Conservation (phyloP, 345 rosid genomes). For the Triadica sebifera region DNA sequence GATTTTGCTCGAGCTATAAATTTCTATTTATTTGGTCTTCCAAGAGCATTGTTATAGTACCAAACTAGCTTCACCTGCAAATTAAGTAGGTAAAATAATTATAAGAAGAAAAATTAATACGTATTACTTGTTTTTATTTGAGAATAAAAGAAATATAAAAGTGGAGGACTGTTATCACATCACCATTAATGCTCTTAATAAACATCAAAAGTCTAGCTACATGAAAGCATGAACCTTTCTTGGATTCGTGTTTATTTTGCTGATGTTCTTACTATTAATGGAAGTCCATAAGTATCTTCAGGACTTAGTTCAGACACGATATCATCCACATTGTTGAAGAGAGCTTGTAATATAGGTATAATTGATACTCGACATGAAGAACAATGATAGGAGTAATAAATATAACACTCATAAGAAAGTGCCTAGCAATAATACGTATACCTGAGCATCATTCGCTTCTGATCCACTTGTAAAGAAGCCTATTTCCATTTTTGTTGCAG, state of each 20-base stretch:
- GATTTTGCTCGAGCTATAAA: constrained; percentile 72
- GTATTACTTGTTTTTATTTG: neutral
- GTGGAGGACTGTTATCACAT: neutral
- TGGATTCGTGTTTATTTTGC: neutral
- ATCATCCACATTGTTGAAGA: neutral
- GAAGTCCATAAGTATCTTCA: neutral
- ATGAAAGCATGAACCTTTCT: neutral
- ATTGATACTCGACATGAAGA: neutral
- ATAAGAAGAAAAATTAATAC: neutral
- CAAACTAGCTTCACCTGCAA: constrained; percentile 84
- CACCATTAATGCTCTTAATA: neutral
- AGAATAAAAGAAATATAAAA: neutral
- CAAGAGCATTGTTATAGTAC: constrained; percentile 88
- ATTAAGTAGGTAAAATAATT: neutral
- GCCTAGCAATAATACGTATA: constrained; percentile 19
- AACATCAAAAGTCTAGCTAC: neutral
- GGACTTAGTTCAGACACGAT: neutral
- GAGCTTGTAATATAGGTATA: neutral
- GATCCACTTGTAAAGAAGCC: constrained; percentile 96
- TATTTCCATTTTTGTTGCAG: constrained; percentile 81
- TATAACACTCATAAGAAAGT: neutral
- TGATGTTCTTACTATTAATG: neutral
- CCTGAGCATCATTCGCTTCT: constrained; percentile 98
- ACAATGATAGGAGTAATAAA: neutral
- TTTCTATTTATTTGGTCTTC: constrained; percentile 80